A percentile compares a stretch with the other conserved stretches of the same genome.
Evolutionary conservation across 257 asterid genomes (phyloP).

Genomic region (Petunia secreta): DNA sequence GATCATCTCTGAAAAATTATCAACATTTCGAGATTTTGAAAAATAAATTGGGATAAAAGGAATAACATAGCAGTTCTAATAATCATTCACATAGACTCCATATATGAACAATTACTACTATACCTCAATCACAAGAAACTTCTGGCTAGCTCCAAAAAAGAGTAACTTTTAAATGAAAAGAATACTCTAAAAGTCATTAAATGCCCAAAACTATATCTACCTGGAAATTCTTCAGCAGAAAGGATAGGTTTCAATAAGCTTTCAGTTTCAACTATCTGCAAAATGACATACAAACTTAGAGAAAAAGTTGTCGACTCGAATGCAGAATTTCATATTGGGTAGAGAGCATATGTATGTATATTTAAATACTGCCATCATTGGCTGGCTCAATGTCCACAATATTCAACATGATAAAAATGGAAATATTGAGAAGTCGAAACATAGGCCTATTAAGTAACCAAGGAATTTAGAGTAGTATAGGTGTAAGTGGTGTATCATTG

Average conservation of each 20-base stretch:
- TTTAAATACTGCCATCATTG: no score
- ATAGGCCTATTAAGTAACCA: no score
- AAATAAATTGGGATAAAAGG: background rate
- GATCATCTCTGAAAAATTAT: background rate
- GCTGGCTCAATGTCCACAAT: no score
- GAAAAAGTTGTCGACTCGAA: background rate
- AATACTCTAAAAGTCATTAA: background rate
- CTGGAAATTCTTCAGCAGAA: constrained; percentile 74
- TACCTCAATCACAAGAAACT: background rate
- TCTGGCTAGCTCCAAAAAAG: background rate
- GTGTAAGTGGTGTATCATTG: no score
- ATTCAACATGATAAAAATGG: no score
- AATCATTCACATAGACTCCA: no score
- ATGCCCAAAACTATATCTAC: constrained; percentile 37
- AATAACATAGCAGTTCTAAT: background rate
- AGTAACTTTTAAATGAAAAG: background rate
- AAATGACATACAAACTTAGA: constrained; percentile 29
- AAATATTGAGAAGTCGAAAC: no score
- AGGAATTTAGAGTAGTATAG: no score
- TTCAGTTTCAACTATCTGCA: constrained; percentile 82
- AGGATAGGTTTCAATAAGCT: constrained; percentile 77
- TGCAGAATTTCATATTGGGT: background rate
- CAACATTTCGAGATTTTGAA: background rate
- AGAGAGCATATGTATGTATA: background rate
- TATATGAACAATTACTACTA: no score